Evolutionary conservation across 1,139 yeast genomes (phyloP).

Genomic region (Lizanozyma gosingica): DNA sequence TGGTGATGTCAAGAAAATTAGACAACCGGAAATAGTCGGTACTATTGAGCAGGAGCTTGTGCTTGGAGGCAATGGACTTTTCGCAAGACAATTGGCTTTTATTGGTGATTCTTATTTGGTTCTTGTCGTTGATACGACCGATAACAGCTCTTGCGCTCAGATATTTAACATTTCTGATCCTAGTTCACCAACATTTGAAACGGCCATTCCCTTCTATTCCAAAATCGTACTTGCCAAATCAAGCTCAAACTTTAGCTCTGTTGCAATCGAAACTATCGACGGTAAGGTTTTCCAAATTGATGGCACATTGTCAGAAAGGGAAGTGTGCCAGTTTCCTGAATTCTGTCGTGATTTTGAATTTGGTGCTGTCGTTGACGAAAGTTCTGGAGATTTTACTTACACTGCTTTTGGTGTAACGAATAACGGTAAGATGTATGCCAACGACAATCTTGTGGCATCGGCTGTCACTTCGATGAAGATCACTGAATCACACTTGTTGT

Average conservation of each 20-base stretch:
- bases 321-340: slow-evolving; percentile 52
- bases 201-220: slow-evolving; percentile 33
- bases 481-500: slow-evolving; percentile 64
- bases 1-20: slow-evolving; percentile 28
- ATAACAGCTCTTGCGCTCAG: slow-evolving; percentile 38
- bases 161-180: slow-evolving; percentile 38
- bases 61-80: slow-evolving; percentile 32
- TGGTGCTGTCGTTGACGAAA: slow-evolving; percentile 19
- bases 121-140: slow-evolving; percentile 46
- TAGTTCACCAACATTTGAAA: slow-evolving; percentile 30
- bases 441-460: slow-evolving; percentile 51
- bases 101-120: slow-evolving; percentile 42
- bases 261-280: slow-evolving; percentile 55
- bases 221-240: slow-evolving; percentile 52
- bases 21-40: slow-evolving; percentile 37
- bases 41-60: slow-evolving; percentile 25
- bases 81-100: slow-evolving; percentile 61
- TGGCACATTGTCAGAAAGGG: slow-evolving; percentile 14
- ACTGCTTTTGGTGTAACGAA: slow-evolving; percentile 64
- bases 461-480: slow-evolving; percentile 79
- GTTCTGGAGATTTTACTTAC: slow-evolving; percentile 17
- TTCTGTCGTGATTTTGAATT: slow-evolving; percentile 59
- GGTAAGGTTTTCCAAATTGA: slow-evolving; percentile 46
- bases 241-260: slow-evolving; percentile 41
- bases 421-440: slow-evolving; percentile 67